A percentile compares a stretch with the other conserved stretches of the same genome.
Evolutionary conservation across 2,329 filamentous ascomycete genomes (phyloP).

Genomic region (Ophiostoma angusticollis): DNA sequence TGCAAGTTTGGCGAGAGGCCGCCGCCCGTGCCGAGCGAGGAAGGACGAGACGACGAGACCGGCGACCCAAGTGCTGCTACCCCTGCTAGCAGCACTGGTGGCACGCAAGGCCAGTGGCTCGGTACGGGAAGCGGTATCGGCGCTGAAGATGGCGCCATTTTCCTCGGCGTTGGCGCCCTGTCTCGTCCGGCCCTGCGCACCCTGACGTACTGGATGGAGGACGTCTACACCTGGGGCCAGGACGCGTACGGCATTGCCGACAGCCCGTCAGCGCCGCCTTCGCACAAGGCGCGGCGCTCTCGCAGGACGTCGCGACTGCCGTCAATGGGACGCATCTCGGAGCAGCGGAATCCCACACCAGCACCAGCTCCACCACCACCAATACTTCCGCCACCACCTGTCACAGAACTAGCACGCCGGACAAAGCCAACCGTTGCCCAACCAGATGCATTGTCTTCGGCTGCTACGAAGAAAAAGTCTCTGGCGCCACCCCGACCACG

Average conservation of each 20-base stretch:
- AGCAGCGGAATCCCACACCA: slow-evolving; percentile 11
- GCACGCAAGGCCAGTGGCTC: slow-evolving; percentile 44
- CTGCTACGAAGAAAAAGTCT: slow-evolving; percentile 5
- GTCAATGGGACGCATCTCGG: slow-evolving; percentile 8
- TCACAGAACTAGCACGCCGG: slow-evolving; percentile 13
- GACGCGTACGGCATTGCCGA: slow-evolving; percentile 75
- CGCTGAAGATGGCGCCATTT: slow-evolving; percentile 72
- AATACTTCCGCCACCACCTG: slow-evolving; percentile 14
- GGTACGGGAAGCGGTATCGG: slow-evolving; percentile 55
- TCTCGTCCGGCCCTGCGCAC: slow-evolving; percentile 58
- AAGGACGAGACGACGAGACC: not conserved
- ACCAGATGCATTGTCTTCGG: not conserved
- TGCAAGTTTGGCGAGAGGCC: slow-evolving; percentile 67
- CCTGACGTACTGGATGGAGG: slow-evolving; percentile 76
- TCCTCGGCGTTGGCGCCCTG: slow-evolving; percentile 65
- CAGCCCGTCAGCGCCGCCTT: slow-evolving; percentile 56
- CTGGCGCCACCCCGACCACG: too few species aligned
- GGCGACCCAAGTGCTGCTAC: too few species aligned
- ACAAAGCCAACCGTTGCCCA: not conserved
- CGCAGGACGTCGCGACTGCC: slow-evolving; percentile 18
- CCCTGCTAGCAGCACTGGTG: too few species aligned
- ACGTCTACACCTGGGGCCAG: slow-evolving; percentile 72
- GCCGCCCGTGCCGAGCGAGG: slow-evolving; percentile 16
- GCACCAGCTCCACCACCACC: slow-evolving; percentile 3
- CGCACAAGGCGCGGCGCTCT: slow-evolving; percentile 25